These are phyloP conservation scores for Panaeolus cyanescens DNA, from an alignment of 768 basidiomycete genomes.

Conservation along the genomic window DNA sequence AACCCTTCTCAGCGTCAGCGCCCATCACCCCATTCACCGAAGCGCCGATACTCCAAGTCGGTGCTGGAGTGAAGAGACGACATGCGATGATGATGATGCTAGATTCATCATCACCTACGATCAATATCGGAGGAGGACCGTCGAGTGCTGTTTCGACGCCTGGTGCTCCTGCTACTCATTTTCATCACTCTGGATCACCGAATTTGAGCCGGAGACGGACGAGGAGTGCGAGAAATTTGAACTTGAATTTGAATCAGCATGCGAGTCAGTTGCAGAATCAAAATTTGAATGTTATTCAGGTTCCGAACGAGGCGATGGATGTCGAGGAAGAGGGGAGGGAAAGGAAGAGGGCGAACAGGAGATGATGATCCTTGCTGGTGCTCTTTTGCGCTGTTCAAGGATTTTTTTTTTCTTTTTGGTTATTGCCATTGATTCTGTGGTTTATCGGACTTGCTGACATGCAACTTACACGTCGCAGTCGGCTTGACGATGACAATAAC, in stretches of 20 bases:
- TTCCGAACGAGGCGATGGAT: slow-evolving; percentile 60
- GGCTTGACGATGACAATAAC: background rate
- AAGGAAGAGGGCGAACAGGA: slow-evolving; percentile 70
- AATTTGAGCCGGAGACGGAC: slow-evolving; percentile 51
- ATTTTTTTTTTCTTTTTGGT: background rate
- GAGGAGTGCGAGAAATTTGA: slow-evolving; percentile 43
- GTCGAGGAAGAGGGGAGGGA: slow-evolving; percentile 78
- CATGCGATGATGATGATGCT: slow-evolving; percentile 82
- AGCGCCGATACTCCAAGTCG: slow-evolving; percentile 38
- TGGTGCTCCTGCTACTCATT: slow-evolving; percentile 25
- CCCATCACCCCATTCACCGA: slow-evolving; percentile 32
- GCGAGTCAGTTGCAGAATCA: slow-evolving; percentile 37
- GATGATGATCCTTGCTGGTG: slow-evolving; percentile 36
- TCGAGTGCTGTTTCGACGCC: slow-evolving; percentile 33
- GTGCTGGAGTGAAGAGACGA: slow-evolving; percentile 69
- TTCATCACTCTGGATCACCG: slow-evolving; percentile 15
- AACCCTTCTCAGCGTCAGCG: slow-evolving; percentile 17
- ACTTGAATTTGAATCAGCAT: background rate
- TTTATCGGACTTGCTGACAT: background rate
- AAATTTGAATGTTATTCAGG: slow-evolving; percentile 37
- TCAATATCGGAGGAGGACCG: slow-evolving; percentile 36
- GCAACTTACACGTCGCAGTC: background rate
- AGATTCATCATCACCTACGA: slow-evolving; percentile 48
- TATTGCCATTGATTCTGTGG: background rate
- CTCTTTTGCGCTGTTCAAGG: background rate